Conservation (phyloP, 2,329 filamentous ascomycete genomes). For the Ophiocordyceps unilateralis region DNA sequence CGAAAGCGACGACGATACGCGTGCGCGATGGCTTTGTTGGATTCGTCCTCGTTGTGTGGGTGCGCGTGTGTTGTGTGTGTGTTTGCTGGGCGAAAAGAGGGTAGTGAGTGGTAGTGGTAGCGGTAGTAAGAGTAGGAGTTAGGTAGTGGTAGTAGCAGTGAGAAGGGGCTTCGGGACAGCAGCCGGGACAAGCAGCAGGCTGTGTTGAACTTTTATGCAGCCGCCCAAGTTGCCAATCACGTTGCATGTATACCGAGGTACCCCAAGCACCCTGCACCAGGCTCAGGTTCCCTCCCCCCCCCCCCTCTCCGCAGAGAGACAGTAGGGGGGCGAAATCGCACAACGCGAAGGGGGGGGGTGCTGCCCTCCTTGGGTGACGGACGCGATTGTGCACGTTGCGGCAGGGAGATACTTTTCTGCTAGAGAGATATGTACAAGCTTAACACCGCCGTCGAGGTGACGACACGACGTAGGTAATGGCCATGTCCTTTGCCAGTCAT, state of each 20-base stretch:
- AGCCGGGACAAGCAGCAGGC: slow-evolving; percentile 6
- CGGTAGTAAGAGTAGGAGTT: slow-evolving; percentile 6
- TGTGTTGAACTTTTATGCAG: slow-evolving; percentile 2
- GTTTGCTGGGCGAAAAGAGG: slow-evolving; percentile 14
- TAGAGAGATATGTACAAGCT: no score
- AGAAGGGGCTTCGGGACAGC: slow-evolving; percentile 12
- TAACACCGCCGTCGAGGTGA: no score
- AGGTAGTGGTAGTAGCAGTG: slow-evolving; percentile 2
- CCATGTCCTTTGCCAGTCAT: background rate
- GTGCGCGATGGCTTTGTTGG: slow-evolving; percentile 3
- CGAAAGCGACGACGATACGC: slow-evolving; percentile 6
- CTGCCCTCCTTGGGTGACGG: no score
- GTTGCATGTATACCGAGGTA: background rate
- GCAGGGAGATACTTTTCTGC: no score
- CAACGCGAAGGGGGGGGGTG: background rate
- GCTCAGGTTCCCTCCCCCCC: background rate
- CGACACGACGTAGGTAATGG: no score
- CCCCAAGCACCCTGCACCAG: background rate
- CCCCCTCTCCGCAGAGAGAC: no score
- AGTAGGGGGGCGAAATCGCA: background rate
- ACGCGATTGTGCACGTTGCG: no score
- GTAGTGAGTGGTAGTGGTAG: slow-evolving; percentile 7
- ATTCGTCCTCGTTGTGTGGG: slow-evolving; percentile 8
- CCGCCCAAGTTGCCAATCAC: slow-evolving; percentile 2
- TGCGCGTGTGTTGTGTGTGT: slow-evolving; percentile 10